A percentile compares a stretch with the other conserved stretches of the same genome.
Conservation (phyloP, 805 yeast species). For the Metschnikowia noctiluminum region DNA sequence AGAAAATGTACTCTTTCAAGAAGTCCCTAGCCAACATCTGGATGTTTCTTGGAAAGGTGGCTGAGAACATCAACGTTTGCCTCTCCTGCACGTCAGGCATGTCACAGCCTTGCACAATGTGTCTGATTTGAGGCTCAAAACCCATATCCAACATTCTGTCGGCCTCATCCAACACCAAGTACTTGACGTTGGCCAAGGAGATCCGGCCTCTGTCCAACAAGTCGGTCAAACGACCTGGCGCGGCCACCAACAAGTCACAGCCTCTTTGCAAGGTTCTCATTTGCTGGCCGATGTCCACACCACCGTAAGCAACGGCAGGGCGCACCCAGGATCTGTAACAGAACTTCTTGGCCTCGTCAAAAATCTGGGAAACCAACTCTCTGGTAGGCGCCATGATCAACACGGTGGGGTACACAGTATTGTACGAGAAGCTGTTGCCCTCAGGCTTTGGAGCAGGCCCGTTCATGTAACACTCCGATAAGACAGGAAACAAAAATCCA, state of each 20-base stretch:
- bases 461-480: constrained; percentile 80
- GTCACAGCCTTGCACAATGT: constrained; percentile 95
- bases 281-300: constrained; percentile 90
- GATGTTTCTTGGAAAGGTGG: constrained; percentile 98
- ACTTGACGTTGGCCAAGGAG: constrained; percentile 84
- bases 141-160: constrained; percentile 99
- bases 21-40: constrained; percentile 97
- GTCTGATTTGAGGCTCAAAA: constrained; percentile 99
- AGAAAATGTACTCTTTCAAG: constrained; percentile 90
- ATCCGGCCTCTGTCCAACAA: constrained; percentile 92
- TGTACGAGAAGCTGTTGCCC: constrained; percentile 53
- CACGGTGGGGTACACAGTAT: constrained; percentile 91
- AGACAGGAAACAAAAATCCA: constrained; percentile 97
- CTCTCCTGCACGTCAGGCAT: constrained; percentile 91
- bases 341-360: constrained; percentile 92
- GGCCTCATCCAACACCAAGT: constrained; percentile 96
- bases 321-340: constrained; percentile 98
- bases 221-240: constrained; percentile 98
- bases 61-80: constrained; percentile 98
- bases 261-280: constrained; percentile 87
- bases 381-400: constrained; percentile 98
- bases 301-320: constrained; percentile 97
- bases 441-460: constrained; percentile 72
- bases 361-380: constrained; percentile 96
- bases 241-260: constrained; percentile 94